Evolutionary conservation across 495 filamentous ascomycete species (phyloP), one percentile per base, ranked within the genome.

Genomic region (Penicillium cinerascens): DNA sequence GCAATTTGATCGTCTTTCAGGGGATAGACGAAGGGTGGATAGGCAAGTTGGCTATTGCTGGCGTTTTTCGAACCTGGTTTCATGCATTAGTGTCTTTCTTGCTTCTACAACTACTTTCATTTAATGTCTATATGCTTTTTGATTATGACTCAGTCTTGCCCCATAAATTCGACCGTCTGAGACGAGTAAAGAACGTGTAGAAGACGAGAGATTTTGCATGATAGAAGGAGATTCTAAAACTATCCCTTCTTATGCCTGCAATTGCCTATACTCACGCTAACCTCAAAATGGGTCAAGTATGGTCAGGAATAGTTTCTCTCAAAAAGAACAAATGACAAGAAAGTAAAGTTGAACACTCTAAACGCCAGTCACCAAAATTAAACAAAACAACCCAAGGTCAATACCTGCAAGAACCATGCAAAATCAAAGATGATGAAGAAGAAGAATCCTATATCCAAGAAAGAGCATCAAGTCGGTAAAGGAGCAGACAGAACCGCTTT

Each of bases 351-450:
- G 16, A 45, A 49, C 17, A 26, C 50, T 49, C 44, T 33, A 47
- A 55, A 52, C 58, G 42, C 58, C 58, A n/a, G n/a, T n/a, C n/a
- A n/a, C n/a, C 10, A 35, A 22, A 25, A 44, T 44, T 11, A 7
- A 44, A 41, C 17, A 36, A 26, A 53, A 47, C 15, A 42, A 46
- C 26, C 16, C 20, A 35, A 53, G 20, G 36, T 35, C 26, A 27
- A 16, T 25, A 20, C 23, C 9, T 18, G 48, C n/a, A 52, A 43
- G 27, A 50, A 26, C 13, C n/a, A 43, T 43, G 18, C 22, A 23
- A 22, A 11, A n/a, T n/a, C n/a, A n/a, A 15, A 5, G 47, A 38
- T 26, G 11, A 10, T 33, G 29, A 33, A 33, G n/a, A n/a, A n/a
- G n/a, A 33, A 33, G 29, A 33, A 13, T 13, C 29, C 29, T 10